A percentile compares a stretch with the other conserved stretches of the same genome.
phyloP scores from a whole-genome alignment of 2,329 filamentous ascomycete genomes.

The Zymoseptoria ardabiliae region DNA sequence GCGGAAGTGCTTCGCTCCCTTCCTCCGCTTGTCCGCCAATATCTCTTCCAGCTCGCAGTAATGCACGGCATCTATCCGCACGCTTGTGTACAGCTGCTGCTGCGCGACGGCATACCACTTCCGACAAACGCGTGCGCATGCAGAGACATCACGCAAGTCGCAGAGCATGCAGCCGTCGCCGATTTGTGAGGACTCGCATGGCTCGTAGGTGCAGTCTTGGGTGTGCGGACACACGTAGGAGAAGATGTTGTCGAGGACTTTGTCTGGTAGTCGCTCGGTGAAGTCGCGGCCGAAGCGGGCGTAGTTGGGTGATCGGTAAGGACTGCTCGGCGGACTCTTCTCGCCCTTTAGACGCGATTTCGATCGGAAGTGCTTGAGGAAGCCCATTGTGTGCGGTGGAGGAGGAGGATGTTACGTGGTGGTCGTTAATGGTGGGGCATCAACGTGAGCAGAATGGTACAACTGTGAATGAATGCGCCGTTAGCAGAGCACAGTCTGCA shows the following conservation, averaged over 20 bases:
- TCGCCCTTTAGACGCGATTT: conserved; percentile 36
- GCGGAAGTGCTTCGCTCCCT: conserved; percentile 37
- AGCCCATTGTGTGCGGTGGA: conserved; percentile 33
- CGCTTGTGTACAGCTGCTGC: conserved; percentile 63
- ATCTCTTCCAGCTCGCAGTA: conserved; percentile 84
- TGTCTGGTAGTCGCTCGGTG: conserved; percentile 50
- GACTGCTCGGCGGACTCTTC: conserved; percentile 15
- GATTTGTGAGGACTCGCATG: conserved; percentile 71
- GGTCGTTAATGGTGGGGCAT: background rate
- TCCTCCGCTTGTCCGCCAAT: conserved; percentile 71
- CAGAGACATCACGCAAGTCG: conserved; percentile 79
- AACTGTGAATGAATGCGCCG: background rate
- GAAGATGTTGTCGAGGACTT: conserved; percentile 73
- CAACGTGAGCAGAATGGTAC: background rate
- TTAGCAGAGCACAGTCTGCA: background rate
- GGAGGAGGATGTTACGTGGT: background rate
- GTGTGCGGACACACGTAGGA: conserved; percentile 75
- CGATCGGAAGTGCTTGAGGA: conserved; percentile 44
- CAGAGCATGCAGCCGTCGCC: conserved; percentile 87
- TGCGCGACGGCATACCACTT: conserved; percentile 60
- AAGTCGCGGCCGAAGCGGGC: conserved; percentile 31
- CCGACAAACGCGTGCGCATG: conserved; percentile 67
- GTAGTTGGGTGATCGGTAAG: conserved; percentile 23
- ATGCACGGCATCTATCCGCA: conserved; percentile 89
- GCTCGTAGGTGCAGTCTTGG: conserved; percentile 68